Evolutionary conservation across 345 rosid species (phyloP).

Genomic region (Nephelium lappaceum): DNA sequence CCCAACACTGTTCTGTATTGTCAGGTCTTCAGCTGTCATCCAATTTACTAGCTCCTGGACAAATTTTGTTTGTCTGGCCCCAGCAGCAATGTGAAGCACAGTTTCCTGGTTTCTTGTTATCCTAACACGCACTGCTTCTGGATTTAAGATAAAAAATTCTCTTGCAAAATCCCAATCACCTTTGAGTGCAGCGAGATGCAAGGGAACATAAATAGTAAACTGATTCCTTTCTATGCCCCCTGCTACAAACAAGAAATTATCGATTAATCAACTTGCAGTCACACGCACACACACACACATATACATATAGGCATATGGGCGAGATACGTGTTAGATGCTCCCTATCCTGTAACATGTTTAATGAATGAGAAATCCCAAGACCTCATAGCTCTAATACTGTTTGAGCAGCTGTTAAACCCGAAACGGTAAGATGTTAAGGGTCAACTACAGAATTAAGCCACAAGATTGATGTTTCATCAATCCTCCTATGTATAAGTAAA

Average conservation of each 20-base stretch:
- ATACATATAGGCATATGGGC: no score
- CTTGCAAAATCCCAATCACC: constrained; percentile 48
- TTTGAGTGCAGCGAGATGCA: constrained; percentile 42
- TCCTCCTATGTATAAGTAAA: no score
- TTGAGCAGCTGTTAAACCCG: no score
- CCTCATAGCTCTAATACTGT: no score
- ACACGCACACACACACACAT: neutral
- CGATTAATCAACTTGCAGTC: neutral
- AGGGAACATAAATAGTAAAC: constrained; percentile 28
- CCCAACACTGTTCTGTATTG: constrained; percentile 27
- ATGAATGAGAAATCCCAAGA: no score
- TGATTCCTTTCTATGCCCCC: neutral
- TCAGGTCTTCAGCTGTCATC: constrained; percentile 26
- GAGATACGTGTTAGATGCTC: no score
- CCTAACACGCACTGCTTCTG: constrained; percentile 27
- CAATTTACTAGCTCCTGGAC: constrained; percentile 36
- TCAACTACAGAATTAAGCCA: no score
- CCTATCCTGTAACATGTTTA: no score
- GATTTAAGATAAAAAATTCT: constrained; percentile 27
- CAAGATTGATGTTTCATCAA: neutral
- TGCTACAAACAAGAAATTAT: neutral
- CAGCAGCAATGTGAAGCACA: constrained; percentile 50
- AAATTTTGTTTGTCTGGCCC: constrained; percentile 34
- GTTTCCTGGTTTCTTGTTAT: constrained; percentile 35
- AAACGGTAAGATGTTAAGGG: no score